A percentile compares a stretch with the other conserved stretches of the same genome.
These are phyloP conservation scores for Penicillium sp. DNA, from an alignment of 2,329 filamentous ascomycete genomes.

Conservation along the genomic window DNA sequence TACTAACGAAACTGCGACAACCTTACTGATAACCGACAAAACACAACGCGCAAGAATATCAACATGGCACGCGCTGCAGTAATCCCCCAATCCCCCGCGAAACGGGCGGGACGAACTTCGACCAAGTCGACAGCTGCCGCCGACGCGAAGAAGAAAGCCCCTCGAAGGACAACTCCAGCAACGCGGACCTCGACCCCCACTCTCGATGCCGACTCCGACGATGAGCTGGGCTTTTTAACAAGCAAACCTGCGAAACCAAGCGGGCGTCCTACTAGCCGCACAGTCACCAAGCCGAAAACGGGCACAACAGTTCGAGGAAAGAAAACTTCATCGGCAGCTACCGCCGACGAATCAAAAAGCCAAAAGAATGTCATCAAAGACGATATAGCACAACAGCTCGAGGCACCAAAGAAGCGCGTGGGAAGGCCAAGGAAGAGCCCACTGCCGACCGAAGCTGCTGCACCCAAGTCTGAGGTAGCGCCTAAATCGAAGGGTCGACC, in stretches of 20 bases:
- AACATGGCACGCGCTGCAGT: conserved; percentile 27
- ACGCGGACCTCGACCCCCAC: conserved; percentile 2
- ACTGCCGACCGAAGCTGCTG: conserved; percentile 10
- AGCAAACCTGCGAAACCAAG: conserved; percentile 12
- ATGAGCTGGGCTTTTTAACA: conserved; percentile 24
- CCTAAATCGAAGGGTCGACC: conserved; percentile 34
- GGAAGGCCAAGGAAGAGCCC: conserved; percentile 22
- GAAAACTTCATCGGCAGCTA: conserved; percentile 8
- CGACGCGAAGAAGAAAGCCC: conserved; percentile 12
- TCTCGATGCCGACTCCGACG: conserved; percentile 17
- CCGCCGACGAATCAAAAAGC: neutral
- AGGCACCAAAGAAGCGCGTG: conserved; percentile 21
- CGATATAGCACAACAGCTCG: conserved; percentile 1
- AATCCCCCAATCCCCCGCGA: conserved; percentile 22
- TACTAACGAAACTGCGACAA: conserved; percentile 5
- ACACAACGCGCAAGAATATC: conserved; percentile 2
- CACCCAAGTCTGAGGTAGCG: conserved; percentile 13
- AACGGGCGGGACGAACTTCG: conserved; percentile 18
- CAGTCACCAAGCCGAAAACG: conserved; percentile 13
- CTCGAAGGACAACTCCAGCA: neutral
- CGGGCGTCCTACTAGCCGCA: conserved; percentile 11
- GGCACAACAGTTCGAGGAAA: conserved; percentile 5
- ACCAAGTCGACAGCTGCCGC: conserved; percentile 17
- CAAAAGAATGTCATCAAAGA: conserved; percentile 2
- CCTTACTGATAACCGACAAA: neutral